Evolutionary conservation across 805 yeast genomes (phyloP).

Genomic region (Danielia reshetovae): DNA sequence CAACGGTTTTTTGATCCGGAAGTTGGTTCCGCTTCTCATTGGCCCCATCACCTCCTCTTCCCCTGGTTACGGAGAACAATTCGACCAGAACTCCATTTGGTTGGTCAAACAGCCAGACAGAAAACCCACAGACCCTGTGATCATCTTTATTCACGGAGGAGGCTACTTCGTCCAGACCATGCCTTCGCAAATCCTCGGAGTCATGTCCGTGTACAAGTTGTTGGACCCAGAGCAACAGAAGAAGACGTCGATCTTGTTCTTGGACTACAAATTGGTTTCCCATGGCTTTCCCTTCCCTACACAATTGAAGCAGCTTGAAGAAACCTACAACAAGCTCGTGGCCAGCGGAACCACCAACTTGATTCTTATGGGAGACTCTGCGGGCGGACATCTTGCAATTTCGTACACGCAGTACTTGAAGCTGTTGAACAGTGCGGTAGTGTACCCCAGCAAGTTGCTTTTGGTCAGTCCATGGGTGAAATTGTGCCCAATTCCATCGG

Average conservation of each 20-base stretch:
- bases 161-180: conserved; percentile 32
- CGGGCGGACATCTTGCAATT: conserved; percentile 38
- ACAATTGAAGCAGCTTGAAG: conserved; percentile 29
- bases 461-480: conserved; percentile 40
- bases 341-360: conserved; percentile 24
- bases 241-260: conserved; percentile 22
- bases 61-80: conserved; percentile 31
- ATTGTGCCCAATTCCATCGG: conserved; percentile 19
- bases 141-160: conserved; percentile 39
- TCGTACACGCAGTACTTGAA: conserved; percentile 27
- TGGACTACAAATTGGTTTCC: conserved; percentile 31
- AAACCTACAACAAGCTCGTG: conserved; percentile 20
- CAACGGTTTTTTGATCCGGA: conserved; percentile 11
- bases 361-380: conserved; percentile 39
- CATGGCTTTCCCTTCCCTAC: conserved; percentile 29
- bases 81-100: conserved; percentile 32
- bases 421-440: conserved; percentile 6
- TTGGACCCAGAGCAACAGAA: conserved; percentile 20
- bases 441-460: conserved; percentile 25
- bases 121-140: conserved; percentile 24
- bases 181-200: conserved; percentile 26
- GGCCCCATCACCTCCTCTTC: conserved; percentile 6
- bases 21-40: conserved; percentile 8
- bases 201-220: conserved; percentile 26
- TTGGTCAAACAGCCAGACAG: conserved; percentile 25